Evolutionary conservation across 106 monocot species (phyloP).

Genomic region (Allium fistulosum): DNA sequence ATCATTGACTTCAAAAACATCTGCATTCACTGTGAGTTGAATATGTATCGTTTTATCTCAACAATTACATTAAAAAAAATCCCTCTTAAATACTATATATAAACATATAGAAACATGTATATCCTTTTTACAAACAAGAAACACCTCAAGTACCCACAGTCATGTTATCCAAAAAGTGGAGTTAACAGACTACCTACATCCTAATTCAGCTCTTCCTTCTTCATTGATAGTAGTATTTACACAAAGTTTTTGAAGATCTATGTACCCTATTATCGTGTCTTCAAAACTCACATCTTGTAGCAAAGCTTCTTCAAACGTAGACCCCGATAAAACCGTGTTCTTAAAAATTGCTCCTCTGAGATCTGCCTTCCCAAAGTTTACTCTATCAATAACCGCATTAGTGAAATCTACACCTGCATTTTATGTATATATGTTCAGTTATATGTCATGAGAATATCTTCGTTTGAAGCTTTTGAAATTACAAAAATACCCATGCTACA

Average conservation of each 20-base stretch:
- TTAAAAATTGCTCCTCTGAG: conserved; percentile 76
- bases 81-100: too few species aligned
- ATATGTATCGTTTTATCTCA: too few species aligned
- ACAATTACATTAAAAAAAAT: too few species aligned
- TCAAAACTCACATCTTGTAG: conserved; percentile 62
- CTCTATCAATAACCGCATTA: conserved; percentile 84
- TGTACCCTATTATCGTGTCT: conserved; percentile 90
- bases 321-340: conserved; percentile 80
- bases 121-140: too few species aligned
- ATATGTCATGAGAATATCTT: too few species aligned
- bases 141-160: too few species aligned
- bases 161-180: not conserved
- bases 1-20: too few species aligned
- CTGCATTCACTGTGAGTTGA: too few species aligned
- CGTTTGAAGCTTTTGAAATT: too few species aligned
- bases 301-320: conserved; percentile 66
- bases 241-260: conserved; percentile 92
- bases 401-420: conserved; percentile 62
- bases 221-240: conserved; percentile 47
- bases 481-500: too few species aligned
- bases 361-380: conserved; percentile 74
- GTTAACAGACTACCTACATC: conserved; percentile 43
- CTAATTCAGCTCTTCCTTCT: conserved; percentile 60
- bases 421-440: too few species aligned
- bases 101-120: too few species aligned